phyloP scores from a whole-genome alignment of 2,329 filamentous ascomycete genomes.

The Eutypa lata region DNA sequence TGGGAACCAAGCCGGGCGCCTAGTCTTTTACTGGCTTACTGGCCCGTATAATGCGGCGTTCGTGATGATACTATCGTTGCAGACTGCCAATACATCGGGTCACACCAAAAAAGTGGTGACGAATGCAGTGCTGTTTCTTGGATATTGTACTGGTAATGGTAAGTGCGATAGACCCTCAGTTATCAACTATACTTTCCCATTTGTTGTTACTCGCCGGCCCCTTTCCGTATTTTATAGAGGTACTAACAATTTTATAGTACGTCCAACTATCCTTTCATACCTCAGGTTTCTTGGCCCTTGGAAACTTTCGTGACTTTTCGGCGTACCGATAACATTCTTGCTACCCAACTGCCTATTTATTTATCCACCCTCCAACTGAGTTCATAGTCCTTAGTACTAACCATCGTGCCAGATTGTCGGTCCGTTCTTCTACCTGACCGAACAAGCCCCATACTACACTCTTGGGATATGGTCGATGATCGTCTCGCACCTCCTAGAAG shows the following conservation, averaged over 20 bases:
- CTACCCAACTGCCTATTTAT: no score
- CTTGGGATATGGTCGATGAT: constrained; percentile 57
- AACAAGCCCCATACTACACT: constrained; percentile 45
- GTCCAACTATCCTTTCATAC: no score
- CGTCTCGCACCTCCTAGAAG: constrained; percentile 50
- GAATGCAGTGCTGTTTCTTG: constrained; percentile 53
- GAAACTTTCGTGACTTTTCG: no score
- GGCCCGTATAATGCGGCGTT: constrained; percentile 54
- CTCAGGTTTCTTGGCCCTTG: no score
- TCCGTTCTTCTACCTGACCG: constrained; percentile 50
- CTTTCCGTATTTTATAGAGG: not conserved
- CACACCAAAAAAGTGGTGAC: constrained; percentile 59
- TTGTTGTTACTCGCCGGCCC: not conserved
- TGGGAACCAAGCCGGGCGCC: constrained; percentile 40
- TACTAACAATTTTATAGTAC: no score
- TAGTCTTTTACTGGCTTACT: constrained; percentile 54
- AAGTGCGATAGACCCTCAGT: not conserved
- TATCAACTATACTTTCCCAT: not conserved
- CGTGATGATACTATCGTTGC: constrained; percentile 38
- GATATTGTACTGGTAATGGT: constrained; percentile 49
- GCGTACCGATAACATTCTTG: no score
- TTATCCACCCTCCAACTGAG: not conserved
- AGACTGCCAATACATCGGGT: constrained; percentile 43
- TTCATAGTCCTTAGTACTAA: constrained; percentile 3
- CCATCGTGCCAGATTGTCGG: constrained; percentile 36